Evolutionary conservation across 208 protist species (phyloP).

Genomic region (Wallacemonas rigidus): DNA sequence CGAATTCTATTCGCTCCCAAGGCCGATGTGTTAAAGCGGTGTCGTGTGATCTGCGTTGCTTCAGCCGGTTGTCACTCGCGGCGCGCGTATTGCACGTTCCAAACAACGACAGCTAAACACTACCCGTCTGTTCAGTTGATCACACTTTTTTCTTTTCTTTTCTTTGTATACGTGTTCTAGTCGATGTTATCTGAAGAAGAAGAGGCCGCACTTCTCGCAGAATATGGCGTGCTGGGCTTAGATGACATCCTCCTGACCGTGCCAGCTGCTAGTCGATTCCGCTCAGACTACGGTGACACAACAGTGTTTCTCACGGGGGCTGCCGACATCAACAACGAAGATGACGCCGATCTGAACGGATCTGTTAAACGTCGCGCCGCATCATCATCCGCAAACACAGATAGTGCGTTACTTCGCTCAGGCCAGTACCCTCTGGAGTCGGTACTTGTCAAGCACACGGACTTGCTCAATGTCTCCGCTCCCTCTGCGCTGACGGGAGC

Average conservation of each 20-base stretch:
- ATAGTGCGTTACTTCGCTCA: not conserved
- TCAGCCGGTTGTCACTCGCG: too few species aligned
- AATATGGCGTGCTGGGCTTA: constrained; percentile 65
- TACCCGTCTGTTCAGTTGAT: too few species aligned
- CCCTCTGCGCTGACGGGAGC: constrained; percentile 22
- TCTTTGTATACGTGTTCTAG: too few species aligned
- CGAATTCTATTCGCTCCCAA: too few species aligned
- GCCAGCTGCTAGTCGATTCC: constrained; percentile 53
- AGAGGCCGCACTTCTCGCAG: constrained; percentile 65
- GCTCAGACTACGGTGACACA: constrained; percentile 52
- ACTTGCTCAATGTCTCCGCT: constrained; percentile 27
- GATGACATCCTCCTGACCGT: constrained; percentile 59
- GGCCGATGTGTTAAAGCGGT: too few species aligned
- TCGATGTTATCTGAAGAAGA: constrained; percentile 44
- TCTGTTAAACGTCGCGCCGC: too few species aligned
- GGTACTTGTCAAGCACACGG: constrained; percentile 44
- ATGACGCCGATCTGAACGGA: not conserved
- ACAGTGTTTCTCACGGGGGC: constrained; percentile 80
- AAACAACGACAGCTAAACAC: too few species aligned
- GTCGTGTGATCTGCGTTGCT: too few species aligned
- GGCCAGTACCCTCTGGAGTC: constrained; percentile 38
- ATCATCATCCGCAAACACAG: too few species aligned
- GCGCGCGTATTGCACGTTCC: too few species aligned
- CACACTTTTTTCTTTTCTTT: too few species aligned
- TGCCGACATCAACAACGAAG: not conserved